These are phyloP conservation scores for Cyberlindnera maclurae DNA, from an alignment of 805 yeast genomes.

Conservation along the genomic window DNA sequence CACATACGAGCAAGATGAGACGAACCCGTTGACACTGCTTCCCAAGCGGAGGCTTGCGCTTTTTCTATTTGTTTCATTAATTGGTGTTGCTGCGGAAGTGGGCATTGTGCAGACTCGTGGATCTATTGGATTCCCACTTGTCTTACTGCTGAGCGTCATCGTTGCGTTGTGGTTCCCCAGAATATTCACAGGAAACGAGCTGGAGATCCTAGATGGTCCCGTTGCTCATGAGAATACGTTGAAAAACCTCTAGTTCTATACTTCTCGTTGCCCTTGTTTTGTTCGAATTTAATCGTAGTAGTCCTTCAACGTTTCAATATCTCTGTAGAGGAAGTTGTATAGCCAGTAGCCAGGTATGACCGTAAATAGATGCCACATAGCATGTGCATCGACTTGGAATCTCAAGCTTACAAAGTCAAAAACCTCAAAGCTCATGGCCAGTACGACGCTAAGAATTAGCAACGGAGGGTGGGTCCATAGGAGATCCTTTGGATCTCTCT, in stretches of 20 bases:
- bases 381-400: conserved; percentile 80
- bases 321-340: conserved; percentile 53
- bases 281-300: background rate
- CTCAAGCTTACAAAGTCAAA: conserved; percentile 78
- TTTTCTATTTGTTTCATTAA: conserved; percentile 50
- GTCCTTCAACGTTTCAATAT: conserved; percentile 33
- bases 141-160: conserved; percentile 59
- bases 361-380: conserved; percentile 89
- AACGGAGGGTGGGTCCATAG: conserved; percentile 40
- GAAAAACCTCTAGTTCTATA: conserved; percentile 29
- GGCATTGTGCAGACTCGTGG: conserved; percentile 82
- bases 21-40: background rate
- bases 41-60: conserved; percentile 34
- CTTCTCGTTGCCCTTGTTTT: background rate
- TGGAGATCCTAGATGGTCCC: conserved; percentile 57
- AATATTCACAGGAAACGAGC: conserved; percentile 54
- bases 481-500: conserved; percentile 7
- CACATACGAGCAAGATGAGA: conserved; percentile 5
- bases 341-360: conserved; percentile 72
- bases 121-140: conserved; percentile 92
- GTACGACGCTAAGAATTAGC: conserved; percentile 44
- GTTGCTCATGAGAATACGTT: conserved; percentile 52
- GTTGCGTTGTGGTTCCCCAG: conserved; percentile 59
- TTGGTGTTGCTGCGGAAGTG: conserved; percentile 75
- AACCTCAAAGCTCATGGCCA: conserved; percentile 85